Conservation (phyloP, 768 basidiomycete species). For the Xerocomus potaroensis region DNA sequence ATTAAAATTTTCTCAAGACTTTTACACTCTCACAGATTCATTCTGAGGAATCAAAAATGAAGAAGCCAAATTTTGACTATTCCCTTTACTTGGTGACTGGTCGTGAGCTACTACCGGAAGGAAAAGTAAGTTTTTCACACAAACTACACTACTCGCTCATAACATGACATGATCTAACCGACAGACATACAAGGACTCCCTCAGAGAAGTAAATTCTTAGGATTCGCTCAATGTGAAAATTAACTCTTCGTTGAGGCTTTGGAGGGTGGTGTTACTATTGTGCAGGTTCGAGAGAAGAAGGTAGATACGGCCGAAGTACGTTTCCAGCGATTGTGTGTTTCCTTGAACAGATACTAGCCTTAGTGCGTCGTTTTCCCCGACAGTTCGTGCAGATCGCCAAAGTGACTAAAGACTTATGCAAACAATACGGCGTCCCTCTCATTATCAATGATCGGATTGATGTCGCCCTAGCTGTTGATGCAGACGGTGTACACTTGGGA, state of each 20-base stretch:
- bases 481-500: conserved; percentile 83
- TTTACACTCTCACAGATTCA: no score
- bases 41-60: no score
- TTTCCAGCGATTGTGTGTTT: conserved; percentile 1
- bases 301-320: conserved; percentile 75
- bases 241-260: conserved; percentile 49
- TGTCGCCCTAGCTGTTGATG: conserved; percentile 72
- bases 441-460: conserved; percentile 89
- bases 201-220: conserved; percentile 58
- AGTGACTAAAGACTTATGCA: conserved; percentile 66
- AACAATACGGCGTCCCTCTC: conserved; percentile 73
- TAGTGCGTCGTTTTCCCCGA: background rate
- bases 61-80: conserved; percentile 42
- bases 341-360: background rate
- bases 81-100: conserved; percentile 88
- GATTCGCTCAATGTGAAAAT: background rate
- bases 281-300: conserved; percentile 87
- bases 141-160: background rate
- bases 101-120: conserved; percentile 66
- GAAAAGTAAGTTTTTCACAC: conserved; percentile 51
- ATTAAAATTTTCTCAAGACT: no score
- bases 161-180: conserved; percentile 4
- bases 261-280: conserved; percentile 82
- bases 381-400: conserved; percentile 77
- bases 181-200: conserved; percentile 63